Conservation (phyloP, 2,329 filamentous ascomycete species). For the Hymenoscyphus scutula region DNA sequence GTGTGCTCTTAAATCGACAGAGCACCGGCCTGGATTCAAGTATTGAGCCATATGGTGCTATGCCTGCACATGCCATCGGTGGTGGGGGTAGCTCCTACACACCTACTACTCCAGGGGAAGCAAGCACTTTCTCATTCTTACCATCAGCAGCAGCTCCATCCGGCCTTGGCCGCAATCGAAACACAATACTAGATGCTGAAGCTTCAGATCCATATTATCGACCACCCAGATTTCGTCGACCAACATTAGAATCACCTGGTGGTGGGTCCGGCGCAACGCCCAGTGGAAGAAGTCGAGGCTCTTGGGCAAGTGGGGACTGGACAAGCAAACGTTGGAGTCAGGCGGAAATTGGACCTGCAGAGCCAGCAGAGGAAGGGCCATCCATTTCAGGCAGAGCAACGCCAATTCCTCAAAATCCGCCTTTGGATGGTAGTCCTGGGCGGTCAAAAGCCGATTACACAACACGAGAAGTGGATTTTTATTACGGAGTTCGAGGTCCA, state of each 20-base stretch:
- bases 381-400: conserved; percentile 46
- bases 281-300: conserved; percentile 43
- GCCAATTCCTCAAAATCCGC: conserved; percentile 43
- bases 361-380: conserved; percentile 41
- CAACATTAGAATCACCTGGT: conserved; percentile 52
- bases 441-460: conserved; percentile 72
- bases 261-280: conserved; percentile 23
- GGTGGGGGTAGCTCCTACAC: conserved; percentile 61
- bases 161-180: conserved; percentile 26
- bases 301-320: conserved; percentile 47
- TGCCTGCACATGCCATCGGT: conserved; percentile 42
- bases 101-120: conserved; percentile 70
- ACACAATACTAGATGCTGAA: conserved; percentile 49
- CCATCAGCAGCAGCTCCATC: conserved; percentile 43
- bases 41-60: conserved; percentile 42
- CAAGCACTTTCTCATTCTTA: conserved; percentile 70
- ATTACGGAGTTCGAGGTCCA: conserved; percentile 88
- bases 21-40: conserved; percentile 55
- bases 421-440: conserved; percentile 29
- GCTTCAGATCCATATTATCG: conserved; percentile 81
- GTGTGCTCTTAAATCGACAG: conserved; percentile 55
- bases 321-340: conserved; percentile 40
- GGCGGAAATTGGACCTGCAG: conserved; percentile 36
- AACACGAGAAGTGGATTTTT: conserved; percentile 93
- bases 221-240: conserved; percentile 69